Evolutionary conservation across 805 yeast genomes (phyloP).

Genomic region (Saccharomyces paradoxus): DNA sequence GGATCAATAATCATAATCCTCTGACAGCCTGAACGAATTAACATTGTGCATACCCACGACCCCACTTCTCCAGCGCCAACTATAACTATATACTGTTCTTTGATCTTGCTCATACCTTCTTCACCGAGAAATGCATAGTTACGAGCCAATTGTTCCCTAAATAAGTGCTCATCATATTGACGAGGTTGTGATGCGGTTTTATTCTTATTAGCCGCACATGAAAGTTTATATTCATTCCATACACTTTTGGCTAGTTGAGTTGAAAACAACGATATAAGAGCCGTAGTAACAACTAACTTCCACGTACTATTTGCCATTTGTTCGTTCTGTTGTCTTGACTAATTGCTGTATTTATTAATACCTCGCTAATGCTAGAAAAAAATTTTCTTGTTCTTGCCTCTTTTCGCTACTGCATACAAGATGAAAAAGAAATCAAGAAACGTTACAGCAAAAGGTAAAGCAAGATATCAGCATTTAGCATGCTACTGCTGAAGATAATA

Average conservation of each 20-base stretch:
- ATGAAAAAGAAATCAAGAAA: neutral
- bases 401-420: neutral
- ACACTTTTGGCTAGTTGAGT: constrained; percentile 15
- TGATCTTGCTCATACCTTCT: constrained; percentile 61
- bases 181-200: neutral
- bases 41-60: constrained; percentile 81
- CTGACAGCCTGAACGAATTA: constrained; percentile 77
- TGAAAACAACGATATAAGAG: constrained; percentile 16
- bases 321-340: neutral
- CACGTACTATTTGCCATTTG: constrained; percentile 1
- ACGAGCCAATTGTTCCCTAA: constrained; percentile 80
- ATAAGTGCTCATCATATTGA: constrained; percentile 50
- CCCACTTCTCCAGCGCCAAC: constrained; percentile 97
- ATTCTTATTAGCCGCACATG: neutral
- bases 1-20: constrained; percentile 71
- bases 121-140: constrained; percentile 81
- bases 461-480: neutral
- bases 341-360: neutral
- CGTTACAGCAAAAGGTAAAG: neutral
- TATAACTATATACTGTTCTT: constrained; percentile 62
- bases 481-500: neutral
- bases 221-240: constrained; percentile 5
- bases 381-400: neutral
- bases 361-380: neutral
- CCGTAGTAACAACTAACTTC: constrained; percentile 14